Evolutionary conservation across 164 flowering plant genomes (phyloP).

Genomic region (Macadamia integrifolia): DNA sequence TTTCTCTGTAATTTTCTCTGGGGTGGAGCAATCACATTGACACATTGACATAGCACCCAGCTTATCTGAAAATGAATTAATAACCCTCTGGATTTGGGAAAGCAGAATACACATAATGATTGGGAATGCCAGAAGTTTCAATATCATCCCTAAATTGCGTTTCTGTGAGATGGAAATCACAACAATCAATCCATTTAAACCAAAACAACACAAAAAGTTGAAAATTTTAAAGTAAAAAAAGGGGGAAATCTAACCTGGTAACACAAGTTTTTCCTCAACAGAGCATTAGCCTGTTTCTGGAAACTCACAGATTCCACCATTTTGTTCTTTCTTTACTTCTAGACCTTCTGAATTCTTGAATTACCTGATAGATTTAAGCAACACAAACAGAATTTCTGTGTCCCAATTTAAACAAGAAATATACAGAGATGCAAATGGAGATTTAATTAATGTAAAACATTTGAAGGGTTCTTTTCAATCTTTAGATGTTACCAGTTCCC

Average conservation of each 20-base stretch:
- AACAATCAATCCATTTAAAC: background rate
- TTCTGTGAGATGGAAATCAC: constrained; percentile 39
- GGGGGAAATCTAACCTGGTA: constrained; percentile 12
- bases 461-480: too few species aligned
- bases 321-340: background rate
- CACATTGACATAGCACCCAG: constrained; percentile 34
- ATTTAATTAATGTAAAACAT: too few species aligned
- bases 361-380: too few species aligned
- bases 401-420: too few species aligned
- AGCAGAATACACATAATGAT: constrained; percentile 50
- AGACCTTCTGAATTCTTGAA: too few species aligned
- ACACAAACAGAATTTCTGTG: too few species aligned
- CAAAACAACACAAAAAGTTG: background rate
- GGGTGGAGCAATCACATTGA: constrained; percentile 56
- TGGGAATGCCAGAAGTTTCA: constrained; percentile 53
- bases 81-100: constrained; percentile 35
- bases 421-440: too few species aligned
- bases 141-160: constrained; percentile 46
- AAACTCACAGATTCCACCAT: constrained; percentile 52
- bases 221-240: background rate
- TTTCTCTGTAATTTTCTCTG: too few species aligned
- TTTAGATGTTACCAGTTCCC: too few species aligned
- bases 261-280: constrained; percentile 44
- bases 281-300: constrained; percentile 62
- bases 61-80: constrained; percentile 25